A percentile compares a stretch with the other conserved stretches of the same genome.
phyloP scores from a whole-genome alignment of 2,329 filamentous ascomycete genomes.

The Sporothrix curviconia region DNA sequence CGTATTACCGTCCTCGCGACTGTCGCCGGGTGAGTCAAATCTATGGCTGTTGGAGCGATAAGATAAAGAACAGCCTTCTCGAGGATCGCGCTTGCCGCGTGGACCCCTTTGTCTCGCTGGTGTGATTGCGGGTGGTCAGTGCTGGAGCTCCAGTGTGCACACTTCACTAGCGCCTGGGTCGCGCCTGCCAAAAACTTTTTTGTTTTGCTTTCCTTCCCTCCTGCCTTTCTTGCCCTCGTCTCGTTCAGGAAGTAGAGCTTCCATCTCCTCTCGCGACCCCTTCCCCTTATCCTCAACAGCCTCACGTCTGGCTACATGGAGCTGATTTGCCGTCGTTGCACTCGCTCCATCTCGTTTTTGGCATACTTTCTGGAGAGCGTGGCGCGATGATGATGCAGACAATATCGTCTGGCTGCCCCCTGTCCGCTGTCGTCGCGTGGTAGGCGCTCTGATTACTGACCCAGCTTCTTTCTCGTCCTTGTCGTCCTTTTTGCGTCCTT shows the following conservation, averaged over 20 bases:
- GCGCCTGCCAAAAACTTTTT: slow-evolving; percentile 7
- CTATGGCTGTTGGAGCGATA: neutral
- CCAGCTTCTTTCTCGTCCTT: neutral
- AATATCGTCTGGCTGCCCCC: neutral
- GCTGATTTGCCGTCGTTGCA: neutral
- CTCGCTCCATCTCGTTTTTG: neutral
- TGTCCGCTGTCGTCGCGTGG: neutral
- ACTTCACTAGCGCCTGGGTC: slow-evolving; percentile 1
- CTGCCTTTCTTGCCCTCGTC: neutral
- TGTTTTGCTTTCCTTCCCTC: neutral
- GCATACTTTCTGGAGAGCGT: neutral
- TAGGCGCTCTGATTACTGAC: neutral
- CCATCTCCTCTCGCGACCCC: too few relatives aligned
- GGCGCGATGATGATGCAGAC: slow-evolving; percentile 3
- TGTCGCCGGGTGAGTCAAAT: slow-evolving; percentile 1
- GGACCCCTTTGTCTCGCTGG: neutral
- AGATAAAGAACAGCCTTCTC: neutral
- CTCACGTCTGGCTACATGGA: neutral
- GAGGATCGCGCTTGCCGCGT: neutral
- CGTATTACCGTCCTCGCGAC: neutral
- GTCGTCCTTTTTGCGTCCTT: neutral
- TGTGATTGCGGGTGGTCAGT: slow-evolving; percentile 1
- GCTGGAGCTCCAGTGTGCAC: neutral
- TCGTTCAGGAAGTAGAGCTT: too few relatives aligned
- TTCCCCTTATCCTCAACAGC: neutral